phyloP scores from a whole-genome alignment of 768 basidiomycete genomes.

The Cytidiella melzeri region DNA sequence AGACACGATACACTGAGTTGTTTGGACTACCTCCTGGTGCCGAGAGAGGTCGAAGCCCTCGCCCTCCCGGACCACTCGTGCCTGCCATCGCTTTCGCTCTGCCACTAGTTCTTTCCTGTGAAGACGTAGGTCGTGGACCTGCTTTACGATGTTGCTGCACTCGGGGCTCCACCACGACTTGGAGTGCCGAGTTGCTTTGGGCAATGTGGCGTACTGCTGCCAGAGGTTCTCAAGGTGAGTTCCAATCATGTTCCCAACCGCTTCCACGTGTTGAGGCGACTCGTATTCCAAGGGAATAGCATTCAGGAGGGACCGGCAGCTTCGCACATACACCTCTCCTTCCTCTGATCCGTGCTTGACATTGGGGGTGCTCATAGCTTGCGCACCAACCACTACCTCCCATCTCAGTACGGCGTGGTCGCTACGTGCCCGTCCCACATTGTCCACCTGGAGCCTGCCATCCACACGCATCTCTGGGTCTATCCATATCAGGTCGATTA shows the following conservation, averaged over 20 bases:
- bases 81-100: not conserved
- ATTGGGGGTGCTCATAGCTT: not conserved
- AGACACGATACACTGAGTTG: not conserved
- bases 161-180: too few relatives aligned
- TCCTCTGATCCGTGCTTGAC: too few relatives aligned
- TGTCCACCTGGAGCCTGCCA: not conserved
- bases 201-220: not conserved
- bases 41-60: not conserved
- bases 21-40: not conserved
- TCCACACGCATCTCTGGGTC: not conserved
- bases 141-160: too few relatives aligned
- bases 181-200: not conserved
- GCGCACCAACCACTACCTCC: not conserved
- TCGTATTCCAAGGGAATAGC: too few relatives aligned
- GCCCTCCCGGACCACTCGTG: not conserved
- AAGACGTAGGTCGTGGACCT: not conserved
- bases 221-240: not conserved
- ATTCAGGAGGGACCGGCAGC: not conserved
- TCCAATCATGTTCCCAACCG: not conserved
- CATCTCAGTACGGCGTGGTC: too few relatives aligned
- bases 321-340: not conserved
- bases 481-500: constrained; percentile 7
- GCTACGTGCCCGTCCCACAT: not conserved
- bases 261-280: too few relatives aligned
- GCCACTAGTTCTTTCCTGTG: not conserved